A percentile compares a stretch with the other conserved stretches of the same genome.
These are phyloP conservation scores for Megacollybia marginata DNA, from an alignment of 768 basidiomycete species.

Conservation along the genomic window DNA sequence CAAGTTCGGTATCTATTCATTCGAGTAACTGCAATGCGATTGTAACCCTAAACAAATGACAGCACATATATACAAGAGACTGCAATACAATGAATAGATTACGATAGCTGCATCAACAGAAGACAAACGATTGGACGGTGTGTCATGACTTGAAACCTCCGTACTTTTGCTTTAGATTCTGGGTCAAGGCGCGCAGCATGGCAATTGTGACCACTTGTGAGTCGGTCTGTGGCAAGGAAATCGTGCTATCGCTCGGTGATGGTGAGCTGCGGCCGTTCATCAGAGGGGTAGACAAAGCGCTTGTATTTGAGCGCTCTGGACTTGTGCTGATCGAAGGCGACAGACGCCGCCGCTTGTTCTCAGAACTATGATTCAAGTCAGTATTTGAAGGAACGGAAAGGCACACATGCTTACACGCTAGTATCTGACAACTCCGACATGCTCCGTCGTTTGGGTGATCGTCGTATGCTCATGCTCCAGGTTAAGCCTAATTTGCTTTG, in stretches of 20 bases:
- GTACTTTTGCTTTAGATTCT: conserved; percentile 45
- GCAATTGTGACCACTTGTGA: conserved; percentile 45
- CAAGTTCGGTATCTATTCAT: no score
- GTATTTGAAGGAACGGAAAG: neutral
- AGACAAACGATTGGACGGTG: no score
- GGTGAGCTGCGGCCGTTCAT: conserved; percentile 31
- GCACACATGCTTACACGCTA: conserved; percentile 28
- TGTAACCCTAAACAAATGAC: no score
- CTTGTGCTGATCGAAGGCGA: conserved; percentile 26
- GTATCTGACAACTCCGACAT: conserved; percentile 30
- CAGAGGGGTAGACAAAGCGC: conserved; percentile 18
- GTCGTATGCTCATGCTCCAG: neutral
- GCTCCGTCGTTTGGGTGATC: conserved; percentile 14
- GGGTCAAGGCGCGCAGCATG: conserved; percentile 57
- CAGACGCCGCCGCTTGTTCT: conserved; percentile 36
- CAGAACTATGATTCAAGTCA: conserved; percentile 17
- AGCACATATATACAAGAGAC: no score
- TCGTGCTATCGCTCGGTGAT: conserved; percentile 38
- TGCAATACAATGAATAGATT: no score
- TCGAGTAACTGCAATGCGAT: no score
- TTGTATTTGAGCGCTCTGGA: neutral
- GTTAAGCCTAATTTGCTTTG: neutral
- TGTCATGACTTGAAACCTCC: neutral
- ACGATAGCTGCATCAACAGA: no score
- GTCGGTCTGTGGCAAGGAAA: conserved; percentile 28